phyloP scores from a whole-genome alignment of 2,329 filamentous ascomycete genomes.

The Aureobasidium namibiae region DNA sequence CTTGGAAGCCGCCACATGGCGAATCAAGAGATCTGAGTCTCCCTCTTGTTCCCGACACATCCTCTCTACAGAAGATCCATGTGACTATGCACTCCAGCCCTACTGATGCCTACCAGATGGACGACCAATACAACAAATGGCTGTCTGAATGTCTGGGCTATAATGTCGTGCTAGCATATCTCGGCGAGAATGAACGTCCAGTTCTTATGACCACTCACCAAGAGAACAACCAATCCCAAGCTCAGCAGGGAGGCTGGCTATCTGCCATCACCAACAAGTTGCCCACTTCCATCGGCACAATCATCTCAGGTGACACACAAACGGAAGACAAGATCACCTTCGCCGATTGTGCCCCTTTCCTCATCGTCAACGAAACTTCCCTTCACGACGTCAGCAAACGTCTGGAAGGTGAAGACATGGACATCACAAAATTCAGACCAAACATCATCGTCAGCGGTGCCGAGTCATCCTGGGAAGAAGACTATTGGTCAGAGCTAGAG shows the following conservation, averaged over 20 bases:
- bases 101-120: conserved; percentile 37
- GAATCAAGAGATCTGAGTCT: conserved; percentile 26
- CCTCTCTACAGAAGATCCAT: conserved; percentile 28
- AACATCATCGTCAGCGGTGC: conserved; percentile 39
- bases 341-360: conserved; percentile 65
- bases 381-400: conserved; percentile 54
- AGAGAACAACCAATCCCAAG: not conserved
- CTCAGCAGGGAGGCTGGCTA: conserved; percentile 23
- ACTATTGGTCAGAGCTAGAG: conserved; percentile 36
- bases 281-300: conserved; percentile 16
- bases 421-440: conserved; percentile 40
- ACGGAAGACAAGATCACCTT: conserved; percentile 50
- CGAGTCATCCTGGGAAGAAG: conserved; percentile 35
- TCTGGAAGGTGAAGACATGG: conserved; percentile 31
- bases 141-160: conserved; percentile 38
- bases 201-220: conserved; percentile 30
- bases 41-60: conserved; percentile 32
- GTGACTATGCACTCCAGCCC: conserved; percentile 38
- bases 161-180: conserved; percentile 34
- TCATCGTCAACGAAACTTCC: conserved; percentile 63
- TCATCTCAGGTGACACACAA: not conserved
- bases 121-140: conserved; percentile 33
- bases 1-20: conserved; percentile 29
- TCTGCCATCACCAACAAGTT: conserved; percentile 22
- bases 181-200: conserved; percentile 33